A percentile compares a stretch with the other conserved stretches of the same genome.
Conservation (phyloP, 345 rosid species). For the Linum tenue region DNA sequence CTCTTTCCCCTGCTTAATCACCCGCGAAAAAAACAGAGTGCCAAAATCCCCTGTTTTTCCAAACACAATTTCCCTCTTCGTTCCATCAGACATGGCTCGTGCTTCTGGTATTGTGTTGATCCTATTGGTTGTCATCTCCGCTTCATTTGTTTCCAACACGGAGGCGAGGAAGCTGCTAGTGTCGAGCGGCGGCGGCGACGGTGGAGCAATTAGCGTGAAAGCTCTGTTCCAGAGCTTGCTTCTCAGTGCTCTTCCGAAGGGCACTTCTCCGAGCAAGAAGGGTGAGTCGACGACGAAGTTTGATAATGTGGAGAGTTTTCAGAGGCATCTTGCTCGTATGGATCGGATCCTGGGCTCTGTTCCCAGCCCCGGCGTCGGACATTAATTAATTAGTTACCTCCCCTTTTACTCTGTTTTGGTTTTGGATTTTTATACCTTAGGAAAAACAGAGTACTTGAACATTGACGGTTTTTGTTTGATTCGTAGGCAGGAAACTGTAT, state of each 20-base stretch:
- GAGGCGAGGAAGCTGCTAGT: conserved; percentile 42
- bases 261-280: conserved; percentile 63
- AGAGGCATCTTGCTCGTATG: conserved; percentile 47
- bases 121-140: conserved; percentile 25
- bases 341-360: conserved; percentile 66
- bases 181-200: conserved; percentile 1
- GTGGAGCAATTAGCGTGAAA: not conserved
- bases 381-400: conserved; percentile 14
- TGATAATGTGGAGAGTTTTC: conserved; percentile 36
- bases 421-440: not conserved
- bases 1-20: not conserved
- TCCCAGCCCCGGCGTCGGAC: conserved; percentile 87
- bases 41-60: too few species aligned
- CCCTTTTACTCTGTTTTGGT: not conserved
- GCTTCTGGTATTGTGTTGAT: conserved; percentile 9
- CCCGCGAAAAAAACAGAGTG: too few species aligned
- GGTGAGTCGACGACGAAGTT: conserved; percentile 35
- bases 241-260: too few species aligned
- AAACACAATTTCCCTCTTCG: too few species aligned
- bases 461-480: not conserved
- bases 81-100: conserved; percentile 34
- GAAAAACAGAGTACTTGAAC: not conserved
- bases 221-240: too few species aligned
- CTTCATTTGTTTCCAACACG: conserved; percentile 20
- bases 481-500: not conserved